Evolutionary conservation across 305 asterid genomes (phyloP).

Genomic region (Solanum aculeatissimum): DNA sequence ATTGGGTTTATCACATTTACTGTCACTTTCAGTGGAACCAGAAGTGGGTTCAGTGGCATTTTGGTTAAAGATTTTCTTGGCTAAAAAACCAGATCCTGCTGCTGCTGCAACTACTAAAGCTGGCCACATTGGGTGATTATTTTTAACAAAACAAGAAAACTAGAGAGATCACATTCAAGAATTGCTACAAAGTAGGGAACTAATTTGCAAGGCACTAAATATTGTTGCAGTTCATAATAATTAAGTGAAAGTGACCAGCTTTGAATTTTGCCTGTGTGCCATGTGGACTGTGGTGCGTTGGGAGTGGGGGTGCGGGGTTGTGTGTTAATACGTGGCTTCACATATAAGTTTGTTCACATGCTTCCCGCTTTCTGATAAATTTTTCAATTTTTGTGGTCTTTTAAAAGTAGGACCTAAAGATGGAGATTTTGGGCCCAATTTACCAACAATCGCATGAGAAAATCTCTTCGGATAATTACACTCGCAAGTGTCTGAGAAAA

Average conservation of each 20-base stretch:
- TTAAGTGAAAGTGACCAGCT: background rate
- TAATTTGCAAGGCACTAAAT: background rate
- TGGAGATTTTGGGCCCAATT: background rate
- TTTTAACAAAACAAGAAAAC: background rate
- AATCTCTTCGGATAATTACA: no score
- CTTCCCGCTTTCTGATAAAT: background rate
- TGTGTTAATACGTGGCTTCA: background rate
- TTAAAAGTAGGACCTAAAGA: background rate
- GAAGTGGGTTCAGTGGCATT: conserved; percentile 18
- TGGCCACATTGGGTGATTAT: conserved; percentile 49
- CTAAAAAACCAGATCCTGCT: conserved; percentile 62
- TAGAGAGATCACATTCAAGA: background rate
- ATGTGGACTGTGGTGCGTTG: background rate
- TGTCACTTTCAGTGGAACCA: conserved; percentile 6
- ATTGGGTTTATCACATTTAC: background rate
- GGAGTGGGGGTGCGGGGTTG: no score
- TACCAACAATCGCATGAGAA: no score
- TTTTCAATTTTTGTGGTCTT: background rate
- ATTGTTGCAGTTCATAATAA: background rate
- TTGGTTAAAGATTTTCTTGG: conserved; percentile 42
- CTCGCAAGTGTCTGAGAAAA: no score
- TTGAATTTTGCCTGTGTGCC: background rate
- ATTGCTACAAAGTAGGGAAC: background rate
- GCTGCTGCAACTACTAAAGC: conserved; percentile 38
- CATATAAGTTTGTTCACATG: background rate